These are phyloP conservation scores for Paracamarosporium sp. DNA, from an alignment of 2,329 filamentous ascomycete genomes.

Conservation along the genomic window DNA sequence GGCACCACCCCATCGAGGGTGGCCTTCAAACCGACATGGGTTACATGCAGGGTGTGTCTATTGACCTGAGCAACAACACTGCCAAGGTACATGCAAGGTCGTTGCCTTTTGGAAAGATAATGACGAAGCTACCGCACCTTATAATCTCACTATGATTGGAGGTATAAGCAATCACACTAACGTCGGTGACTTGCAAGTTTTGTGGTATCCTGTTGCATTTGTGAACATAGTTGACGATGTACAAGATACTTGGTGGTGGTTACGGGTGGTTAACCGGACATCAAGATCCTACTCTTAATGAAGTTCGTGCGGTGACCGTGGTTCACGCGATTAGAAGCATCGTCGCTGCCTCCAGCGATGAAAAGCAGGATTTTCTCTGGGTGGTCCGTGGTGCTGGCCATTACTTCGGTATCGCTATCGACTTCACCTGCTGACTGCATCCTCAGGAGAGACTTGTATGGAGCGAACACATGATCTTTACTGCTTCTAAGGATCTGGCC, in stretches of 20 bases:
- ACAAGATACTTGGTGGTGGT: neutral
- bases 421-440: neutral
- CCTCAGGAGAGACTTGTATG: neutral
- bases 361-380: conserved; percentile 35
- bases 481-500: neutral
- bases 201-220: too few species aligned
- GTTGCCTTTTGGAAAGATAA: neutral
- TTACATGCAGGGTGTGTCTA: neutral
- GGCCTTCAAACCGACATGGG: neutral
- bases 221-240: neutral
- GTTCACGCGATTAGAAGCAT: conserved; percentile 29
- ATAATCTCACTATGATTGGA: neutral
- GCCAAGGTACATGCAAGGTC: conserved; percentile 2
- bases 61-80: neutral
- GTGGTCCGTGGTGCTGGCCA: conserved; percentile 25
- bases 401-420: neutral
- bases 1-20: neutral
- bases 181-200: neutral
- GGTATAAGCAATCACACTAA: neutral
- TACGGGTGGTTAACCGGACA: conserved; percentile 1
- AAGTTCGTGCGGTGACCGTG: conserved; percentile 9
- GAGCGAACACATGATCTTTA: neutral
- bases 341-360: conserved; percentile 19
- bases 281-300: neutral
- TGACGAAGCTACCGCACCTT: neutral